These are phyloP conservation scores for Hericium rajendrae DNA, from an alignment of 768 basidiomycete species.

Conservation along the genomic window DNA sequence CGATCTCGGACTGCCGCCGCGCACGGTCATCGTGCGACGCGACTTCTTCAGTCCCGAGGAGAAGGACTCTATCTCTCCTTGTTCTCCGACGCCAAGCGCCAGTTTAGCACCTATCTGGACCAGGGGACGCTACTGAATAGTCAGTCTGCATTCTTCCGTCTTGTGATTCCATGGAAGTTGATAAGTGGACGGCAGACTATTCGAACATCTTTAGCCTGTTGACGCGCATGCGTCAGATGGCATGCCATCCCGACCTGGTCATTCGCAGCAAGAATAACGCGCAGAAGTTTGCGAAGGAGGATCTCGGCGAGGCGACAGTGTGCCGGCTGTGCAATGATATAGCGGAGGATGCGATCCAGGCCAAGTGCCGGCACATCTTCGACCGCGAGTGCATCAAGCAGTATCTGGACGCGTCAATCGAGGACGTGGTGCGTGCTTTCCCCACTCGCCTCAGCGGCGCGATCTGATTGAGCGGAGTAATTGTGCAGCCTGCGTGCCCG, in stretches of 20 bases:
- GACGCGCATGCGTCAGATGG: conserved; percentile 94
- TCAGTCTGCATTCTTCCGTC: conserved; percentile 30
- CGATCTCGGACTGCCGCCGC: conserved; percentile 89
- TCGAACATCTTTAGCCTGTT: conserved; percentile 87
- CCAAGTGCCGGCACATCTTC: conserved; percentile 89
- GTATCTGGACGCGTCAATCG: conserved; percentile 71
- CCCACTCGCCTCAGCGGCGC: neutral
- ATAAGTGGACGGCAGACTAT: conserved; percentile 48
- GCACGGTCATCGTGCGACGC: conserved; percentile 77
- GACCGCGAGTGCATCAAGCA: conserved; percentile 94
- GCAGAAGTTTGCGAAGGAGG: conserved; percentile 47
- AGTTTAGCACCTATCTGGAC: conserved; percentile 85
- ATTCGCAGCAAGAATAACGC: conserved; percentile 77
- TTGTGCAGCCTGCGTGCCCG: conserved; percentile 74
- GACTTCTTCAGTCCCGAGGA: conserved; percentile 97
- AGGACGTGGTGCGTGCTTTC: conserved; percentile 40
- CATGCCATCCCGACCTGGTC: conserved; percentile 91
- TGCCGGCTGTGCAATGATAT: conserved; percentile 96
- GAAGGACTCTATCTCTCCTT: conserved; percentile 90
- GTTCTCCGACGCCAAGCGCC: conserved; percentile 87
- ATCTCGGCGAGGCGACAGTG: conserved; percentile 57
- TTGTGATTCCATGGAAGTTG: neutral
- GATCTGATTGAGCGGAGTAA: neutral
- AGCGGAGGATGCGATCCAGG: conserved; percentile 93
- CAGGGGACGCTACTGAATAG: conserved; percentile 90